phyloP scores from a whole-genome alignment of 495 filamentous ascomycete genomes.

The Aspergillus bridgeri region DNA sequence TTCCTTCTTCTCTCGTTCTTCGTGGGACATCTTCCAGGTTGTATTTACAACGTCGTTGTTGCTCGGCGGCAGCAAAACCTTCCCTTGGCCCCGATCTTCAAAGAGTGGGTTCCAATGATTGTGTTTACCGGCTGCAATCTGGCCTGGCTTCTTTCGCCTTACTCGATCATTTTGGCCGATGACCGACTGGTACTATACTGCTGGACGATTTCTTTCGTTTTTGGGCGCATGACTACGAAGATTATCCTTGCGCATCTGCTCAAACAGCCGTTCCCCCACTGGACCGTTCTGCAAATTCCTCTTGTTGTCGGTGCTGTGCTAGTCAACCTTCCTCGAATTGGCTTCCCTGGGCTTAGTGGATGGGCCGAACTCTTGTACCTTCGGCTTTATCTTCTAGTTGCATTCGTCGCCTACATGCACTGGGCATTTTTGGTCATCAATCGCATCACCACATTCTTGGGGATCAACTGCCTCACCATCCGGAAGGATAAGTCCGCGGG shows the following conservation, averaged over 20 bases:
- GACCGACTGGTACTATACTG: constrained; percentile 92
- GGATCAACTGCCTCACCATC: constrained; percentile 92
- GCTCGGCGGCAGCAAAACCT: constrained; percentile 69
- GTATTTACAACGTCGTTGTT: constrained; percentile 74
- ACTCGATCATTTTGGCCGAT: constrained; percentile 71
- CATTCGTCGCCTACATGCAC: constrained; percentile 76
- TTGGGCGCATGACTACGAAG: constrained; percentile 99
- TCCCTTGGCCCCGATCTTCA: constrained; percentile 78
- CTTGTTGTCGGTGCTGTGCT: constrained; percentile 80
- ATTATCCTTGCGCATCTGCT: constrained; percentile 96
- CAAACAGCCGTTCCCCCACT: constrained; percentile 91
- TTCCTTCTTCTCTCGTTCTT: constrained; percentile 71
- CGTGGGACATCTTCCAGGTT: constrained; percentile 74
- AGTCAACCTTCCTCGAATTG: constrained; percentile 76
- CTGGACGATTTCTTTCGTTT: constrained; percentile 90
- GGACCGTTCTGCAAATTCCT: constrained; percentile 86
- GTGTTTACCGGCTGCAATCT: constrained; percentile 69
- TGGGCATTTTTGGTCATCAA: constrained; percentile 92
- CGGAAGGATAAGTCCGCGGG: constrained; percentile 52
- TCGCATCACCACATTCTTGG: constrained; percentile 86
- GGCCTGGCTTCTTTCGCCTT: constrained; percentile 83
- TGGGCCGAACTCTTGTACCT: constrained; percentile 75
- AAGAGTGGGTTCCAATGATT: constrained; percentile 91
- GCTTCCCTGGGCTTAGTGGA: constrained; percentile 59
- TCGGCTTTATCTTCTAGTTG: constrained; percentile 74